These are phyloP conservation scores for Suillus subalutaceus DNA, from an alignment of 768 basidiomycete species.

Conservation along the genomic window DNA sequence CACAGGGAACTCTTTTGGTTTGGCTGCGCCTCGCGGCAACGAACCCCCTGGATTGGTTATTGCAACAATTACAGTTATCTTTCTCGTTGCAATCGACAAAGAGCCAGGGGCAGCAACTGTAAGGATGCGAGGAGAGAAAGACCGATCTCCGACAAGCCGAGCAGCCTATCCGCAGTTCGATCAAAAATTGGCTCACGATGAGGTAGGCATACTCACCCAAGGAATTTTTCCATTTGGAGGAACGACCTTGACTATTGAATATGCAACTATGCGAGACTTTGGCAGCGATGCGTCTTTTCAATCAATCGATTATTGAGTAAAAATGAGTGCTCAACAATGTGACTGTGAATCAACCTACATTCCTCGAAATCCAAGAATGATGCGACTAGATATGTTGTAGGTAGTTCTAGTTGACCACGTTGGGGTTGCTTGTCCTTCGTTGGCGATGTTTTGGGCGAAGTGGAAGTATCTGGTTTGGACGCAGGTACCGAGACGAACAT, in stretches of 20 bases:
- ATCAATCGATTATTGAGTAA: constrained; percentile 38
- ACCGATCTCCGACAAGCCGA: constrained; percentile 38
- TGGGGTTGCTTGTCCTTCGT: constrained; percentile 28
- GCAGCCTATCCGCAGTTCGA: constrained; percentile 16
- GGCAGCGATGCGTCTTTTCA: constrained; percentile 37
- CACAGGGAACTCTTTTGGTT: constrained; percentile 42
- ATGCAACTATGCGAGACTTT: constrained; percentile 38
- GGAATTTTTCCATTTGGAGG: constrained; percentile 27
- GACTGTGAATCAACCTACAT: constrained; percentile 44
- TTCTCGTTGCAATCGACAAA: constrained; percentile 30
- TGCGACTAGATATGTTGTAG: constrained; percentile 50
- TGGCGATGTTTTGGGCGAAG: constrained; percentile 29
- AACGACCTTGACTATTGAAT: constrained; percentile 36
- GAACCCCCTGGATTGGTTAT: constrained; percentile 51
- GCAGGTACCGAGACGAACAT: constrained; percentile 48
- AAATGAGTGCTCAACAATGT: constrained; percentile 28
- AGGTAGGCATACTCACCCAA: constrained; percentile 44
- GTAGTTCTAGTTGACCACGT: constrained; percentile 26
- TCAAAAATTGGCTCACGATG: constrained; percentile 28
- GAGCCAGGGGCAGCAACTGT: constrained; percentile 45
- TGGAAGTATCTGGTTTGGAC: constrained; percentile 26
- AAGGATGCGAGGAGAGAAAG: constrained; percentile 48
- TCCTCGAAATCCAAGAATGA: constrained; percentile 63
- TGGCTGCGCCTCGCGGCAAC: constrained; percentile 33
- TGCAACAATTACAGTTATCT: constrained; percentile 46